A percentile compares a stretch with the other conserved stretches of the same genome.
phyloP scores from a whole-genome alignment of 225 moss, liverwort and hornwort species.

The Straminergon stramineum region DNA sequence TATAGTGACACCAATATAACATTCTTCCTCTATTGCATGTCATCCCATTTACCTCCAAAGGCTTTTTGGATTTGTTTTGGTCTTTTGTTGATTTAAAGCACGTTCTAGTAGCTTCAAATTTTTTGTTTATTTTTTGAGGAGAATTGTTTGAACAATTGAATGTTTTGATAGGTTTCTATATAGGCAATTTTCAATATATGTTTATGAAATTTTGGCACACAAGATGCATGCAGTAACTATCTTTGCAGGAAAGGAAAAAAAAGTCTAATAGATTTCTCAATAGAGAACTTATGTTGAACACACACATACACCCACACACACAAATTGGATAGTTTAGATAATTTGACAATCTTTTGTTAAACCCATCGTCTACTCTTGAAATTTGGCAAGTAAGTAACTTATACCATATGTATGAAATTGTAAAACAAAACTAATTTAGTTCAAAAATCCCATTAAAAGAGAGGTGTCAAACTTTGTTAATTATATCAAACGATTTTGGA shows the following conservation, averaged over 20 bases:
- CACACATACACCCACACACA: too few species aligned
- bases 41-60: background rate
- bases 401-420: background rate
- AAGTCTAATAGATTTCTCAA: rapidly evolving
- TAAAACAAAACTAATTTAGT: background rate
- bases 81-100: background rate
- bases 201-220: background rate
- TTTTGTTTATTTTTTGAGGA: background rate
- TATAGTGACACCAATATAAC: background rate
- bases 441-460: background rate
- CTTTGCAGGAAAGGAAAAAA: rapidly evolving
- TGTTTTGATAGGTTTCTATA: background rate
- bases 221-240: background rate
- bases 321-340: rapidly evolving
- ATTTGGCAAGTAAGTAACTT: background rate
- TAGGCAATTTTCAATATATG: background rate
- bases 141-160: background rate
- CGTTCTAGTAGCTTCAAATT: background rate
- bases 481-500: rapidly evolving
- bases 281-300: background rate
- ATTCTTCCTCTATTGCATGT: background rate
- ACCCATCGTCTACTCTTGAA: background rate
- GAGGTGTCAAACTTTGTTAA: background rate
- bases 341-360: background rate
- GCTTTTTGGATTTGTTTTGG: background rate